Base-by-base conservation (phyloP, 768 basidiomycete genomes). In the Dentipellis fragilis region DNA sequence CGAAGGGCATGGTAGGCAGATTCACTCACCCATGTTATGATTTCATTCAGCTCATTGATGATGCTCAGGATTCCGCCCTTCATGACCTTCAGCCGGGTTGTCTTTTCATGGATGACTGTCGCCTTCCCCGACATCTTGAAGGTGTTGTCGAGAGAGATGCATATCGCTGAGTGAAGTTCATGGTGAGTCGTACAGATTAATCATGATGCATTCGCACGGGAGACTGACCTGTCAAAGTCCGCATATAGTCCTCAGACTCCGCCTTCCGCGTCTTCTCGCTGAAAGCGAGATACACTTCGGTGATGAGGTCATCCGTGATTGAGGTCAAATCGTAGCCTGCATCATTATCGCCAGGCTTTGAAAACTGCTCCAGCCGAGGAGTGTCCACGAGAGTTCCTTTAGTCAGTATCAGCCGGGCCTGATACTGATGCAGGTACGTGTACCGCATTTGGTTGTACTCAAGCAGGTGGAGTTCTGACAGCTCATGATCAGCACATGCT, bases 381-480 rank as follows among this genome's bases (percentile, higher is more conserved):
- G 38, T 14, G 9, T 8, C 38, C 8, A 14, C 8, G 8, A 8
- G 47, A 21, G 35, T 19, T 36, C 34, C 56, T 12, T 14, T 23
- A 19, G 47, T 49, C 58, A 21, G 22, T 23, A n/a, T 59, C 29
- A 12, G 65, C 52, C 49, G 62, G 65, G 7, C 62, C 14, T 29
- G 22, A 47, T 49, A 59, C 23, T n/a, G 19, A 11, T 59, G 36
- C 10, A 67, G 54, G 52, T 63, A 67, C 6, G 62, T 59, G 0
- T 63, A 52, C 8, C 47, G 29, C 10, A 51, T 35, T 39, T 64
- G 51, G 14, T 61, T 39, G 35, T 65, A 62, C 48, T 63, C 60
- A 8, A 63, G 53, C 5, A 66, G 57, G 48, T 67, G 64, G 2
- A 67, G 60, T 39, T 67, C 66, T 63, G 46, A 11, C 10, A 49